A percentile compares a stretch with the other conserved stretches of the same genome.
Conservation (phyloP, 1,284 basidiomycete genomes). For the Inonotus obliquus region DNA sequence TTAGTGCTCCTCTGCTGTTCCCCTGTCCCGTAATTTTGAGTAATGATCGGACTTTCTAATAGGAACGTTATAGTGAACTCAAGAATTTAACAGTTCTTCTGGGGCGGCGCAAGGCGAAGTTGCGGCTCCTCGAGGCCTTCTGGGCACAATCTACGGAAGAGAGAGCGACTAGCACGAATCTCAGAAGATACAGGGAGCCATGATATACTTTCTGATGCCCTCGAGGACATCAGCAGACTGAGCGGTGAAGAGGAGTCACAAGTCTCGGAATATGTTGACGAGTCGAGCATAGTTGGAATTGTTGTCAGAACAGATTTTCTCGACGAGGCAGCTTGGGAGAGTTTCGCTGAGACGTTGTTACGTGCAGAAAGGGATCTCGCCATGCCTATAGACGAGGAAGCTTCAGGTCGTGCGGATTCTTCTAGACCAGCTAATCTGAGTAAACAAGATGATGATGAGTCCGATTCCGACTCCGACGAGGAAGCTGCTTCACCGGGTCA, state of each 20-base stretch:
- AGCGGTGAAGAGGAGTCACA: conserved; percentile 3
- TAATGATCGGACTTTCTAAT: neutral
- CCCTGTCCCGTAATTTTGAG: neutral
- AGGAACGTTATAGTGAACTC: conserved; percentile 11
- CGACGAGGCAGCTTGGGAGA: conserved; percentile 57
- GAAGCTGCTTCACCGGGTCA: conserved; percentile 25
- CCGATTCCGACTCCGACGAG: conserved; percentile 23
- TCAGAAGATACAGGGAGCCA: conserved; percentile 6
- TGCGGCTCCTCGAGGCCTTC: conserved; percentile 2
- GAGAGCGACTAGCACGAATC: conserved; percentile 2
- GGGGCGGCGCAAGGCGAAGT: conserved; percentile 10
- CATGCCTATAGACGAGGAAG: conserved; percentile 21
- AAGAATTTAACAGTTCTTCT: neutral
- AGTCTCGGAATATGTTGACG: neutral
- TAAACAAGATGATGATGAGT: conserved; percentile 17
- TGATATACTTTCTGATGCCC: conserved; percentile 1
- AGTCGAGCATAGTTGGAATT: conserved; percentile 41
- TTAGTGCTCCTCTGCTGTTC: conserved; percentile 7
- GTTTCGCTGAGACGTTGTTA: conserved; percentile 45
- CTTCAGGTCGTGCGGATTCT: conserved; percentile 21
- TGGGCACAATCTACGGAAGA: conserved; percentile 5
- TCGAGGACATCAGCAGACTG: conserved; percentile 6
- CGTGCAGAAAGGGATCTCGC: conserved; percentile 48
- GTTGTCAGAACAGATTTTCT: conserved; percentile 66
- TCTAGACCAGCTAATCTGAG: neutral